These are phyloP conservation scores for Eragrostis nindensis DNA, from an alignment of 176 grass and related monocot species.

Conservation along the genomic window DNA sequence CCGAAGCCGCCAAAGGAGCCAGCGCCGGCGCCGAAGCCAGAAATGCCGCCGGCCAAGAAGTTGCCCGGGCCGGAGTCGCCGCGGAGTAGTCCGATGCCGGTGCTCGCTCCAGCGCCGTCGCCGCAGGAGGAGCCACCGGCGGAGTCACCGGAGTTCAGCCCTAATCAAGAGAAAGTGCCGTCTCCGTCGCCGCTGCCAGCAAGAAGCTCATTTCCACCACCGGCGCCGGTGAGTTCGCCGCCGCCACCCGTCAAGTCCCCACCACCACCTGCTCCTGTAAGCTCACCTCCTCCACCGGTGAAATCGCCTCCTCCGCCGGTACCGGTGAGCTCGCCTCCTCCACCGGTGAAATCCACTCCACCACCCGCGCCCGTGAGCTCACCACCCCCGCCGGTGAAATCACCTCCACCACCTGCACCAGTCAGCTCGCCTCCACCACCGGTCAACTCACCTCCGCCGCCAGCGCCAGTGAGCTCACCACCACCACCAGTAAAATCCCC, in stretches of 20 bases:
- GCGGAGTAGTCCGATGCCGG: background rate
- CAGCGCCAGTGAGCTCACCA: background rate
- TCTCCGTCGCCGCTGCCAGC: background rate
- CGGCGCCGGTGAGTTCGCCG: background rate
- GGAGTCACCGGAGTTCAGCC: background rate
- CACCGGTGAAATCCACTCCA: background rate
- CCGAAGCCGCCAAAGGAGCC: background rate
- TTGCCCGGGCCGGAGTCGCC: background rate
- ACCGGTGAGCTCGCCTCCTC: background rate
- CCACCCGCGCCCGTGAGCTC: background rate
- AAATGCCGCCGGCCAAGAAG: background rate
- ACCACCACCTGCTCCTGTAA: background rate
- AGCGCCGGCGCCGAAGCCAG: background rate
- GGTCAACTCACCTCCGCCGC: background rate
- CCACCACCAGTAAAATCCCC: background rate
- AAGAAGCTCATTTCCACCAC: background rate
- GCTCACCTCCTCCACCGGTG: constrained; percentile 2
- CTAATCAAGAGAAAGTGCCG: background rate
- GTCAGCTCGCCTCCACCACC: background rate
- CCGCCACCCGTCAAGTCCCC: background rate
- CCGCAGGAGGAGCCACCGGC: background rate
- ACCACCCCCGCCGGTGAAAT: background rate
- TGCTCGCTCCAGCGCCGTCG: background rate
- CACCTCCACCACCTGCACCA: background rate
- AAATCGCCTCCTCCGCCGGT: background rate